A percentile compares a stretch with the other conserved stretches of the same genome.
phyloP scores from a whole-genome alignment of 2,329 filamentous ascomycete genomes.

The Fusarium concolor region DNA sequence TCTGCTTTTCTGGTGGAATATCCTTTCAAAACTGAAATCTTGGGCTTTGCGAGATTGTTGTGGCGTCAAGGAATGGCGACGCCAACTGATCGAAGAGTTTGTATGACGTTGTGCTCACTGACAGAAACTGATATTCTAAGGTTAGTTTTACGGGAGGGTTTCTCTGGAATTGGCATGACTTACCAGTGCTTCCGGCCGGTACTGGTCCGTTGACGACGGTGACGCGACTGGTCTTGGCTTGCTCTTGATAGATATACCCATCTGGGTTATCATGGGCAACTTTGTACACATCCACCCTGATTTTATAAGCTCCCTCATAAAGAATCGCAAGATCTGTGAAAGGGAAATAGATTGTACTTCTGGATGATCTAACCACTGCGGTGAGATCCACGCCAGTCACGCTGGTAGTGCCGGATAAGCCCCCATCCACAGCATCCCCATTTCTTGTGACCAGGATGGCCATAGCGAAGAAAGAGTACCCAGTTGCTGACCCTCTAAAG shows the following conservation, averaged over 20 bases:
- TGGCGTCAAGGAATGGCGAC: background rate
- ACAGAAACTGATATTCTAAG: background rate
- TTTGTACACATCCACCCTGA: conserved; percentile 48
- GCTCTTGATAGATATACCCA: conserved; percentile 25
- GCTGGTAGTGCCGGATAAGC: conserved; percentile 34
- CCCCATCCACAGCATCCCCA: conserved; percentile 34
- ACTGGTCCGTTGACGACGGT: conserved; percentile 18
- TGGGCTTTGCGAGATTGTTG: background rate
- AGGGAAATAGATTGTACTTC: conserved; percentile 38
- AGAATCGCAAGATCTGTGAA: conserved; percentile 45
- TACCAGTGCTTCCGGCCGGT: conserved; percentile 7
- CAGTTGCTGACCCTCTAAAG: conserved; percentile 3
- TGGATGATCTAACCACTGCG: conserved; percentile 1
- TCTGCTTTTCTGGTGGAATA: background rate
- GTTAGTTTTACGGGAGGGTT: background rate
- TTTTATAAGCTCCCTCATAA: conserved; percentile 38
- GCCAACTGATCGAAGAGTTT: conserved; percentile 2
- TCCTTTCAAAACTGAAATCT: background rate
- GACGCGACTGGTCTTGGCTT: conserved; percentile 35
- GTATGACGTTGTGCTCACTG: conserved; percentile 7
- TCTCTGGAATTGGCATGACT: background rate
- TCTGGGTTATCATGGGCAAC: conserved; percentile 20
- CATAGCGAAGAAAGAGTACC: conserved; percentile 46
- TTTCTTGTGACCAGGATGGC: conserved; percentile 37
- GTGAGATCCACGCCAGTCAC: conserved; percentile 33